Evolutionary conservation across 345 rosid genomes (phyloP).

Genomic region (Salix arbutifolia): DNA sequence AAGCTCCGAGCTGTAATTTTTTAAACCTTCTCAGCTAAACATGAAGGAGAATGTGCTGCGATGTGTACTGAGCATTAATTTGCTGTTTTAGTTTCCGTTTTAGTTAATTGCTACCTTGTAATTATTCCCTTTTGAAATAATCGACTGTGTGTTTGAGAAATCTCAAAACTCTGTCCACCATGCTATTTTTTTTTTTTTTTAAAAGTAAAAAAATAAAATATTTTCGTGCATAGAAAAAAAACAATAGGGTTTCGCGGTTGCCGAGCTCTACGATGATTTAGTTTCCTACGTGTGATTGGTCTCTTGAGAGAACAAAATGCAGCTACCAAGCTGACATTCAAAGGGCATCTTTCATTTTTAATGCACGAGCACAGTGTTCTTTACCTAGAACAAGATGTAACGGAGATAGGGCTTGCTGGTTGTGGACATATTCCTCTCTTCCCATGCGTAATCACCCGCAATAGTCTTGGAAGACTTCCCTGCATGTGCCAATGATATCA

Average conservation of each 20-base stretch:
- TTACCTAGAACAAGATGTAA: not conserved
- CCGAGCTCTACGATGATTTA: no score
- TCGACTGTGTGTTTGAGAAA: no score
- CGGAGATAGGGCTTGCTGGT: conserved; percentile 1
- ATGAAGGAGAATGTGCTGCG: not conserved
- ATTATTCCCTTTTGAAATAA: no score
- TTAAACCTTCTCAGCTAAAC: not conserved
- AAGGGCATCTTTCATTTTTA: no score
- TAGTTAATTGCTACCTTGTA: not conserved
- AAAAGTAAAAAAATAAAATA: no score
- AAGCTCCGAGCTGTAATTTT: not conserved
- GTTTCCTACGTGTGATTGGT: no score
- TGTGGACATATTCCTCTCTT: conserved; percentile 24
- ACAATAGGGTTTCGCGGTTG: no score
- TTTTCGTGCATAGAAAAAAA: no score
- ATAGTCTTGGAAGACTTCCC: not conserved
- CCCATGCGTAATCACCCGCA: conserved; percentile 6
- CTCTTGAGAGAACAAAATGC: no score
- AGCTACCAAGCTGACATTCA: not conserved
- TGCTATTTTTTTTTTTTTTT: no score
- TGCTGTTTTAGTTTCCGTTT: not conserved
- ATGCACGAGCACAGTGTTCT: not conserved
- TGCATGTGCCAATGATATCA: no score
- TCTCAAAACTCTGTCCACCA: not conserved
- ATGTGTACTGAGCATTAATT: not conserved